These are phyloP conservation scores for Trichoderma afroharzianum DNA, from an alignment of 2,329 filamentous ascomycete species.

Conservation along the genomic window DNA sequence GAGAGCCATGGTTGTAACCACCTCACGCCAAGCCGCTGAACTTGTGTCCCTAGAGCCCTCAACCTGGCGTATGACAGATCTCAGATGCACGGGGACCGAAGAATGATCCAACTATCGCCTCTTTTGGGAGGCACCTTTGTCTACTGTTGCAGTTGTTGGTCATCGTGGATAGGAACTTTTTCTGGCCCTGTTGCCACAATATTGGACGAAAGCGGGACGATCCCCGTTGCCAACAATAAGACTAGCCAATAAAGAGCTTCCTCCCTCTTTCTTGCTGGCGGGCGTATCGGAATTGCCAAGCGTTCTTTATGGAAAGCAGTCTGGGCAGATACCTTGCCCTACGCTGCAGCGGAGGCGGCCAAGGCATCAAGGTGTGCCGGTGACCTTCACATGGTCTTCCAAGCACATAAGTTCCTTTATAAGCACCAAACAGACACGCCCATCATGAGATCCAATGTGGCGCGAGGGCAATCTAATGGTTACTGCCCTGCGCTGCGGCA, in stretches of 20 bases:
- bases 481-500: neutral
- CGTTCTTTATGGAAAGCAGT: neutral
- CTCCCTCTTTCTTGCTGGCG: neutral
- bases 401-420: neutral
- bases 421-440: neutral
- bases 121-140: conserved; percentile 11
- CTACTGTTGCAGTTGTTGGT: neutral
- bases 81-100: neutral
- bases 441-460: neutral
- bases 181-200: neutral
- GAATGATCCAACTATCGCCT: neutral
- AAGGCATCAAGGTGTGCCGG: neutral
- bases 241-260: neutral
- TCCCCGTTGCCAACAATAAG: neutral
- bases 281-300: neutral
- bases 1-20: neutral
- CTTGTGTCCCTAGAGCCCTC: neutral
- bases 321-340: neutral
- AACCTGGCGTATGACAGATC: neutral
- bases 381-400: neutral
- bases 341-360: neutral
- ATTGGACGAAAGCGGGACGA: neutral
- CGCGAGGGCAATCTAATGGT: neutral
- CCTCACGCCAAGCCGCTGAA: neutral
- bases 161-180: conserved; percentile 2